A percentile compares a stretch with the other conserved stretches of the same genome.
Evolutionary conservation across 2,329 filamentous ascomycete genomes (phyloP).

Genomic region (Dothistroma septosporum): DNA sequence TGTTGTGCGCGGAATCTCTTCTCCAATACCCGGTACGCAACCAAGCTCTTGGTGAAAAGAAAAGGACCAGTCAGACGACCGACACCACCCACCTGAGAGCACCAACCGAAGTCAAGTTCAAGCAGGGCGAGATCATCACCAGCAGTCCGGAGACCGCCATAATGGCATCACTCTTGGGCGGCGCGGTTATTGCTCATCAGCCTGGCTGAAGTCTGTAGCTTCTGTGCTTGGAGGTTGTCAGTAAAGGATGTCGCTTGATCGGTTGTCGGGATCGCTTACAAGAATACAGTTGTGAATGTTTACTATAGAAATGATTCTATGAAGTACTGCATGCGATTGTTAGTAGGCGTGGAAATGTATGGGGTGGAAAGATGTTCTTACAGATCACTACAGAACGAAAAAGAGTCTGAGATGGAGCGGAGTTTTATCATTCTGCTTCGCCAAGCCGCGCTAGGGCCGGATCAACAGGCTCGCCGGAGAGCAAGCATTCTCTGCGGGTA

Average conservation of each 20-base stretch:
- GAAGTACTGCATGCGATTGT: slow-evolving; percentile 20
- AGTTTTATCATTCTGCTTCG: background rate
- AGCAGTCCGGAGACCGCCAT: slow-evolving; percentile 22
- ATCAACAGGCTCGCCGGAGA: no score
- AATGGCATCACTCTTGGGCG: slow-evolving; percentile 36
- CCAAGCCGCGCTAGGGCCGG: background rate
- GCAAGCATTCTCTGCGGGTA: background rate
- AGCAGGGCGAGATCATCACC: slow-evolving; percentile 36
- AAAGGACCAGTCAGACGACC: slow-evolving; percentile 33
- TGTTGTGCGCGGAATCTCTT: slow-evolving; percentile 14
- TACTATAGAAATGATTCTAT: slow-evolving; percentile 98
- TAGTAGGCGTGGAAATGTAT: slow-evolving; percentile 7
- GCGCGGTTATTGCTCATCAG: slow-evolving; percentile 35
- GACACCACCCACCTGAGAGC: slow-evolving; percentile 31
- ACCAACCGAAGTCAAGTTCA: slow-evolving; percentile 33
- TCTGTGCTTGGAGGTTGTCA: no score
- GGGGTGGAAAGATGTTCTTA: slow-evolving; percentile 5
- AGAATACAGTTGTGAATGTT: slow-evolving; percentile 87
- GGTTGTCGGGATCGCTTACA: slow-evolving; percentile 56
- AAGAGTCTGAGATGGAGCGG: slow-evolving; percentile 1
- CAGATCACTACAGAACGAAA: slow-evolving; percentile 12
- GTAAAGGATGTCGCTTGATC: no score
- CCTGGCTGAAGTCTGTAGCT: slow-evolving; percentile 57
- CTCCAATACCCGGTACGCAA: slow-evolving; percentile 22
- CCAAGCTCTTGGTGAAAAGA: slow-evolving; percentile 33